phyloP scores from a whole-genome alignment of 768 basidiomycete species.

The Mycena haematopus region DNA sequence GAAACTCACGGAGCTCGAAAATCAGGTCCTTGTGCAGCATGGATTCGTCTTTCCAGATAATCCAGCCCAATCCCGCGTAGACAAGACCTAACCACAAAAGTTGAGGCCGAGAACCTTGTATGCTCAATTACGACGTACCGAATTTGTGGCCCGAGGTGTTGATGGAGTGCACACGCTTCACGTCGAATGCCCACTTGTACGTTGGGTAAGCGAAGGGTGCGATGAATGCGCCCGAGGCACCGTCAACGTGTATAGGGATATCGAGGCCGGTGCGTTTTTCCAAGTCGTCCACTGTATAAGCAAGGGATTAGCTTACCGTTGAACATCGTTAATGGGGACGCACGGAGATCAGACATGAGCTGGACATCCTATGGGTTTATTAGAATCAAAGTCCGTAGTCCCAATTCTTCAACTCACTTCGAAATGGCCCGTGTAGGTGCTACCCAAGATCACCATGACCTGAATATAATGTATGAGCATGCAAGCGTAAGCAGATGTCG shows the following conservation, averaged over 20 bases:
- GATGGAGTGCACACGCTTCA: constrained; percentile 32
- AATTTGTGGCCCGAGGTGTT: constrained; percentile 62
- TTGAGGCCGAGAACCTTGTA: constrained; percentile 23
- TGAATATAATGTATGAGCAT: neutral
- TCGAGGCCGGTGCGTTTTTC: constrained; percentile 59
- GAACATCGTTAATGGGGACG: constrained; percentile 21
- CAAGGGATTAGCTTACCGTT: neutral
- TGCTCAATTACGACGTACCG: constrained; percentile 36
- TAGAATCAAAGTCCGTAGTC: neutral
- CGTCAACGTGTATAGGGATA: constrained; percentile 74
- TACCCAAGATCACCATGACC: constrained; percentile 60
- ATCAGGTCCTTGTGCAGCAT: constrained; percentile 67
- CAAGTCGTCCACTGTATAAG: constrained; percentile 55
- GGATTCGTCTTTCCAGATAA: constrained; percentile 64
- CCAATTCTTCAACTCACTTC: constrained; percentile 37
- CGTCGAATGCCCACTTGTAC: constrained; percentile 63
- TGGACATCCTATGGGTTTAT: constrained; percentile 25
- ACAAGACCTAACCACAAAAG: constrained; percentile 38
- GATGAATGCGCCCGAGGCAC: constrained; percentile 66
- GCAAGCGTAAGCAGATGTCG: too few relatives aligned
- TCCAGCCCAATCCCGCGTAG: constrained; percentile 65
- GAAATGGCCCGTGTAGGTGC: constrained; percentile 68
- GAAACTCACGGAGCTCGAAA: constrained; percentile 63
- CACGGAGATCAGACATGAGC: constrained; percentile 57
- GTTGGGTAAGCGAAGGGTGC: constrained; percentile 67